Conservation (phyloP, 768 basidiomycete species). For the Pulveroboletus sp. region DNA sequence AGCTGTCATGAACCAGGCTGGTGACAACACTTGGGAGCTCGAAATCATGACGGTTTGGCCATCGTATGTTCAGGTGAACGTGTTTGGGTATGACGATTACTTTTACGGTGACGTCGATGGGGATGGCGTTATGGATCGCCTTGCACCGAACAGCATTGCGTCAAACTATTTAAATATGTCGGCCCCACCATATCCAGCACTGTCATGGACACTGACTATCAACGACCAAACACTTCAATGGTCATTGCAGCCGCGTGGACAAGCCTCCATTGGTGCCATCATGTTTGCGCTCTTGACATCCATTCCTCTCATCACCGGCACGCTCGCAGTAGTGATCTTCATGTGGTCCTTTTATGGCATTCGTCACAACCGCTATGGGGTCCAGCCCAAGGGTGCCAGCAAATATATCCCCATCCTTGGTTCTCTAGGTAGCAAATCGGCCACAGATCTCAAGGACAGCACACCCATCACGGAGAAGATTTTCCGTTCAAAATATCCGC, state of each 20-base stretch:
- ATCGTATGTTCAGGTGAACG: constrained; percentile 83
- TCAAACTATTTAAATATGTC: constrained; percentile 91
- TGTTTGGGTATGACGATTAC: constrained; percentile 87
- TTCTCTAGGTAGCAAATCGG: constrained; percentile 57
- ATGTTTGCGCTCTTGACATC: constrained; percentile 80
- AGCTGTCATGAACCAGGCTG: constrained; percentile 59
- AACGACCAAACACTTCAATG: constrained; percentile 75
- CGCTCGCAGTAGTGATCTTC: constrained; percentile 79
- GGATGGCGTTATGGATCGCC: constrained; percentile 84
- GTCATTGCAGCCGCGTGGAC: constrained; percentile 76
- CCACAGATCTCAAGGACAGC: constrained; percentile 63
- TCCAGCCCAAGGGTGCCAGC: constrained; percentile 61
- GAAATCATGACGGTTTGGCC: constrained; percentile 92
- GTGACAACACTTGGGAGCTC: constrained; percentile 72
- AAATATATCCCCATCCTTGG: constrained; percentile 90
- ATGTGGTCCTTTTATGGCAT: constrained; percentile 97
- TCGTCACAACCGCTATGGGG: constrained; percentile 89
- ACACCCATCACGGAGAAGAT: constrained; percentile 65
- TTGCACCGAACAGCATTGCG: constrained; percentile 82
- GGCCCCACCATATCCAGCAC: constrained; percentile 80
- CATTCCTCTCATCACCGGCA: constrained; percentile 83
- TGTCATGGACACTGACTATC: constrained; percentile 81
- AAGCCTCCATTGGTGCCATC: constrained; percentile 74
- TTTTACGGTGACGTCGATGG: constrained; percentile 89
- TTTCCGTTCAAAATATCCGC: constrained; percentile 53